These are phyloP conservation scores for Silene uniflora DNA, from an alignment of 148 eudicot genomes.

Conservation along the genomic window DNA sequence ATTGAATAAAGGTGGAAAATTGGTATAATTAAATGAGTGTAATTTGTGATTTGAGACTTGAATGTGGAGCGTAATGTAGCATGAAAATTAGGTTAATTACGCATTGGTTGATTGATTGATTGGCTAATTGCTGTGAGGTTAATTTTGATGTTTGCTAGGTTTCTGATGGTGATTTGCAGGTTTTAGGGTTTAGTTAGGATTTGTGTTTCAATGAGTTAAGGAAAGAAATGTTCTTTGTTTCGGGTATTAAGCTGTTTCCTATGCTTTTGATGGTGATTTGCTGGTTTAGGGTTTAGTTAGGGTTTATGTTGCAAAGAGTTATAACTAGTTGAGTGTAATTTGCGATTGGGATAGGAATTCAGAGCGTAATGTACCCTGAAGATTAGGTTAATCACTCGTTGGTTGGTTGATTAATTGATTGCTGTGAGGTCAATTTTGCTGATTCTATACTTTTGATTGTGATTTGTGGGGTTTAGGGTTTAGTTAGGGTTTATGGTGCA, in stretches of 20 bases:
- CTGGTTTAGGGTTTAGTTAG: not conserved
- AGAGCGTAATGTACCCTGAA: not conserved
- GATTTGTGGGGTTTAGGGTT: not conserved
- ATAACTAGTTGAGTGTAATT: no score
- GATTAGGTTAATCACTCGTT: not conserved
- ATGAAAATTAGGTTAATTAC: not conserved
- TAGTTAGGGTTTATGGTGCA: conserved; percentile 7
- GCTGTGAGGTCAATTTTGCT: not conserved
- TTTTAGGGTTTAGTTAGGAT: conserved; percentile 9
- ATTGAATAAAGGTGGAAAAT: no score
- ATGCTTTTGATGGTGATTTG: not conserved
- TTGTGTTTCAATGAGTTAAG: not conserved
- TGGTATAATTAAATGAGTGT: no score
- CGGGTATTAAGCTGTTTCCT: not conserved
- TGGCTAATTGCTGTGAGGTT: not conserved
- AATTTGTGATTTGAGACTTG: not conserved
- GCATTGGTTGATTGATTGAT: not conserved
- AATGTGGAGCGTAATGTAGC: not conserved
- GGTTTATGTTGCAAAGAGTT: not conserved
- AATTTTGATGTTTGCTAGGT: not conserved
- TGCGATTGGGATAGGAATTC: not conserved
- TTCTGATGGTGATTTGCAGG: not conserved
- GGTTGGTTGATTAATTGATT: not conserved
- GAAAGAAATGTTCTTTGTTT: not conserved
- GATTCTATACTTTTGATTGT: not conserved